Percentiles rank a stretch among this genome's conserved stretches.
Evolutionary conservation across 768 basidiomycete species (phyloP).

Genomic region (Inosperma sp.): DNA sequence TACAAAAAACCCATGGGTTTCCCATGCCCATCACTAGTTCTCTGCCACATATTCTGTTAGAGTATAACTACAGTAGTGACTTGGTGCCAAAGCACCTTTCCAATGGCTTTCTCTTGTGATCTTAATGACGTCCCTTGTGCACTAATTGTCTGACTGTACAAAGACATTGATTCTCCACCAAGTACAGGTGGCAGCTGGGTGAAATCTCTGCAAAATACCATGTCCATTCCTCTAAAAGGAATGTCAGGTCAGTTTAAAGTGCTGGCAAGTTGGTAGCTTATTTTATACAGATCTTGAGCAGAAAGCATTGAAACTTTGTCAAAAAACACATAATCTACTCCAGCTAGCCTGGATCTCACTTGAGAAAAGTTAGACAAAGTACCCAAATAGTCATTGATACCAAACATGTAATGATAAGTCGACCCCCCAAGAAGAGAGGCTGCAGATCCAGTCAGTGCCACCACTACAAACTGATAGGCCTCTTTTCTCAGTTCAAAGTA

Average conservation of each 20-base stretch:
- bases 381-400: constrained; percentile 15
- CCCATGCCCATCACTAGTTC: no score
- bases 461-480: no score
- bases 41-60: constrained; percentile 1
- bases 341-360: constrained; percentile 16
- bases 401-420: constrained; percentile 30
- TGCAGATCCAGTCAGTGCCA: no score
- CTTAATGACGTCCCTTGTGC: not conserved
- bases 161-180: constrained; percentile 20
- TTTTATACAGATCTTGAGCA: no score
- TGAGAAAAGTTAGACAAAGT: not conserved
- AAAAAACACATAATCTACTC: constrained; percentile 36
- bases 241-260: constrained; percentile 13
- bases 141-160: not conserved
- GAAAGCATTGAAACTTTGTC: no score
- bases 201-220: constrained; percentile 43
- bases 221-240: constrained; percentile 35
- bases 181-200: constrained; percentile 42
- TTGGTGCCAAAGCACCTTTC: constrained; percentile 27
- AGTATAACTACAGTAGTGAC: constrained; percentile 2
- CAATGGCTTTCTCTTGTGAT: constrained; percentile 11
- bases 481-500: no score
- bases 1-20: no score
- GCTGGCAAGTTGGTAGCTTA: no score
- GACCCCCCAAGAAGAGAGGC: no score